Percentiles rank a stretch among this genome's conserved stretches.
These are phyloP conservation scores for Trypanosoma vivax DNA, from an alignment of 208 protist species.

Conservation along the genomic window DNA sequence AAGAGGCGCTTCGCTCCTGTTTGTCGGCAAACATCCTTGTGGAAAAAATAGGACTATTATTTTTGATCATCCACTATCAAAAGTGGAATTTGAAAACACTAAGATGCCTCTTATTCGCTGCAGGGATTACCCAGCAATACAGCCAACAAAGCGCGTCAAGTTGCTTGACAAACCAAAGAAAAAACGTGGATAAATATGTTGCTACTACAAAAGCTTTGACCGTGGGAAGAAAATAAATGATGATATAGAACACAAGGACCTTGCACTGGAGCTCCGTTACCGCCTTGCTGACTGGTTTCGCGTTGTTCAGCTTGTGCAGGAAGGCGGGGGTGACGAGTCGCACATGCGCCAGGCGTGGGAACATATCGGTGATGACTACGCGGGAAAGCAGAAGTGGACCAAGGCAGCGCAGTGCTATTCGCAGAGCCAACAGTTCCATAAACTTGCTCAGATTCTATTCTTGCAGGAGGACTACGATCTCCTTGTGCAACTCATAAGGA, in stretches of 20 bases:
- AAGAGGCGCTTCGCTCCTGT: constrained; percentile 90
- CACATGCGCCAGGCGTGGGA: constrained; percentile 86
- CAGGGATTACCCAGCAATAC: constrained; percentile 93
- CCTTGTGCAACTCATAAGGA: constrained; percentile 82
- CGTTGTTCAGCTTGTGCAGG: constrained; percentile 90
- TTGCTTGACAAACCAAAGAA: constrained; percentile 89
- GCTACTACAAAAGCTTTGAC: constrained; percentile 94
- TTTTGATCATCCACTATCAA: constrained; percentile 88
- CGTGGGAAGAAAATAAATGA: constrained; percentile 94
- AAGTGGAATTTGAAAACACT: constrained; percentile 84
- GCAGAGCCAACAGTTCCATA: constrained; percentile 86
- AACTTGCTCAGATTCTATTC: constrained; percentile 89
- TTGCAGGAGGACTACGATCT: constrained; percentile 90
- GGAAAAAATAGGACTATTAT: constrained; percentile 91
- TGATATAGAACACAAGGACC: constrained; percentile 93
- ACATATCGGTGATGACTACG: constrained; percentile 95
- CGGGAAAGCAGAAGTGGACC: constrained; percentile 91
- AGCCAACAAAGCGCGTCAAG: constrained; percentile 93
- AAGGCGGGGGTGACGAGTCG: constrained; percentile 89
- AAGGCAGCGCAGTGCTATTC: constrained; percentile 94
- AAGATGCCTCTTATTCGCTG: constrained; percentile 93
- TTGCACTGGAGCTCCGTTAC: constrained; percentile 91
- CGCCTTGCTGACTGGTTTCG: constrained; percentile 93
- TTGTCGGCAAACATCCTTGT: constrained; percentile 85
- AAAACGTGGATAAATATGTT: constrained; percentile 93